These are phyloP conservation scores for Mycena sanguinolenta DNA, from an alignment of 768 basidiomycete species.

Conservation along the genomic window DNA sequence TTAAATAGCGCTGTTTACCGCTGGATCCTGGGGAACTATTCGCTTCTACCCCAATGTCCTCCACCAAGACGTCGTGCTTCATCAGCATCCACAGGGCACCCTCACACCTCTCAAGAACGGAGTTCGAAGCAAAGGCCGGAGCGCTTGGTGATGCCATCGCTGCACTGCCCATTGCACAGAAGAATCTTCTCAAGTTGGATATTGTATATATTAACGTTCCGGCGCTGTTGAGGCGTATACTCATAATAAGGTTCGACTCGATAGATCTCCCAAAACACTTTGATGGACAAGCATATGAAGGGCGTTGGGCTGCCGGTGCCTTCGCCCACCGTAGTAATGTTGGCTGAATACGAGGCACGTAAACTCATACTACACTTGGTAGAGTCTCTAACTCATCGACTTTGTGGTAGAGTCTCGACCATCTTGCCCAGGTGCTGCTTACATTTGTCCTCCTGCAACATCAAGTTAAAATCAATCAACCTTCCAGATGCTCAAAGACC, in stretches of 20 bases:
- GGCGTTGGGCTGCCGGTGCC: conserved; percentile 24
- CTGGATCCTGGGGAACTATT: too few species aligned
- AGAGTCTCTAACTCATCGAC: conserved; percentile 16
- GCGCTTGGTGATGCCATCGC: conserved; percentile 29
- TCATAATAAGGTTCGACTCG: not conserved
- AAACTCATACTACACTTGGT: not conserved
- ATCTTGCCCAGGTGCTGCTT: conserved; percentile 20
- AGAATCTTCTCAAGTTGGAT: conserved; percentile 30
- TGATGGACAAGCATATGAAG: conserved; percentile 22
- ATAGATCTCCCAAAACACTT: conserved; percentile 26
- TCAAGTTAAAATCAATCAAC: too few species aligned
- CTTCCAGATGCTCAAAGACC: conserved; percentile 26
- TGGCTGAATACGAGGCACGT: conserved; percentile 29
- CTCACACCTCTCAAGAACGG: conserved; percentile 18
- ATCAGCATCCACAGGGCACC: conserved; percentile 29
- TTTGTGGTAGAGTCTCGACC: conserved; percentile 30
- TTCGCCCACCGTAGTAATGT: conserved; percentile 28
- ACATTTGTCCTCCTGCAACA: too few species aligned
- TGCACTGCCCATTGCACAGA: conserved; percentile 28
- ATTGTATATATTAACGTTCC: conserved; percentile 19
- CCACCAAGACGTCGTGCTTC: conserved; percentile 14
- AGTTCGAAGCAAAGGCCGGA: conserved; percentile 23
- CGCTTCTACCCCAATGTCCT: too few species aligned
- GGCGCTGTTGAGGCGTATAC: not conserved
- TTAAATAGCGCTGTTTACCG: too few species aligned